A percentile compares a stretch with the other conserved stretches of the same genome.
Conservation (phyloP, 2,329 filamentous ascomycete species). For the Ceratocystis papillata region DNA sequence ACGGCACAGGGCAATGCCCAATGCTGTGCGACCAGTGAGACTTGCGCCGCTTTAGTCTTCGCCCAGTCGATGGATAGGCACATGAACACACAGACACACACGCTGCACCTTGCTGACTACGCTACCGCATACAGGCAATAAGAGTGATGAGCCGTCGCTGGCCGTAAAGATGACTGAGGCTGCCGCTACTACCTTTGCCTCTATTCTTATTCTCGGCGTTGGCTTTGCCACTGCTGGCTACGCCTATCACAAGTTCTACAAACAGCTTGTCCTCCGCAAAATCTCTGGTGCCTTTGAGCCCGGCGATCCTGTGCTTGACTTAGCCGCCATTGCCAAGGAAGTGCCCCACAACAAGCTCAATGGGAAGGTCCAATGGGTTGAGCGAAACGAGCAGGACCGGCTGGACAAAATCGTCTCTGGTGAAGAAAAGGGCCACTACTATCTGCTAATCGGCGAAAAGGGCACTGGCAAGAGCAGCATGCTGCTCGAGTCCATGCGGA, state of each 20-base stretch:
- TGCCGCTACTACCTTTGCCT: slow-evolving; percentile 64
- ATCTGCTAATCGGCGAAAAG: slow-evolving; percentile 87
- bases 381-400: slow-evolving; percentile 66
- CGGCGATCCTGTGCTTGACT: slow-evolving; percentile 76
- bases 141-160: slow-evolving; percentile 32
- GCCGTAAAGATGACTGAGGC: slow-evolving; percentile 58
- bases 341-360: slow-evolving; percentile 36
- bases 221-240: slow-evolving; percentile 59
- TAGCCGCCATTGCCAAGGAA: slow-evolving; percentile 57
- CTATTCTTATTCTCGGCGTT: slow-evolving; percentile 58
- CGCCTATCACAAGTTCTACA: slow-evolving; percentile 74
- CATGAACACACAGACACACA: too few relatives aligned
- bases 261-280: slow-evolving; percentile 78
- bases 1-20: too few relatives aligned
- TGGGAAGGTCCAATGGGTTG: slow-evolving; percentile 56
- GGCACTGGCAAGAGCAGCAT: slow-evolving; percentile 95
- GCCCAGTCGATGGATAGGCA: too few relatives aligned
- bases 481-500: slow-evolving; percentile 89
- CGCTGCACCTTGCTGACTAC: slow-evolving; percentile 1
- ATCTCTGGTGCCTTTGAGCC: slow-evolving; percentile 87
- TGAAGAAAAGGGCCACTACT: slow-evolving; percentile 66
- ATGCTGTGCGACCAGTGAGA: too few relatives aligned
- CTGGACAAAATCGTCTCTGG: slow-evolving; percentile 79
- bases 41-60: too few relatives aligned
- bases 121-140: too few relatives aligned